phyloP scores from a whole-genome alignment of 2,329 filamentous ascomycete genomes.

The Metarhizium guizhouense region DNA sequence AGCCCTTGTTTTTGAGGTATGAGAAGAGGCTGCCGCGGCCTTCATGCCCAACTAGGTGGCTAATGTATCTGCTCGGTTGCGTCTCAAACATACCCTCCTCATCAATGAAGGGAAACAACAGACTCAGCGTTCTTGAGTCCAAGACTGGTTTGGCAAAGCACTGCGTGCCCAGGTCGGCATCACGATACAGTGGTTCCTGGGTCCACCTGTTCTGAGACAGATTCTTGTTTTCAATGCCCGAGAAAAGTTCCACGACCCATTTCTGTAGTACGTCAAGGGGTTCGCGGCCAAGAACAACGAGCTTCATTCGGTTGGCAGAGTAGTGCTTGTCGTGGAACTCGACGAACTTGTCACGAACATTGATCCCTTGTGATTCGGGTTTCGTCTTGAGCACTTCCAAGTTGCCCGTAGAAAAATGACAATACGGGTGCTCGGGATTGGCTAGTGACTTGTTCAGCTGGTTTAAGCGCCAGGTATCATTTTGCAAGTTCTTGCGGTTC shows the following conservation, averaged over 20 bases:
- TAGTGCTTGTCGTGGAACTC: slow-evolving; percentile 85
- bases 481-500: slow-evolving; percentile 96
- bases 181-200: slow-evolving; percentile 38
- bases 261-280: slow-evolving; percentile 70
- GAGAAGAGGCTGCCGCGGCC: slow-evolving; percentile 87
- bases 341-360: slow-evolving; percentile 85
- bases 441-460: slow-evolving; percentile 85
- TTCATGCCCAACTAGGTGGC: slow-evolving; percentile 85
- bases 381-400: slow-evolving; percentile 76
- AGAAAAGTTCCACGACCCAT: slow-evolving; percentile 80
- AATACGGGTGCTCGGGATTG: slow-evolving; percentile 79
- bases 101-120: slow-evolving; percentile 78
- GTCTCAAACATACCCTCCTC: slow-evolving; percentile 72
- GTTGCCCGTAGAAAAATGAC: slow-evolving; percentile 87
- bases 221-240: slow-evolving; percentile 72
- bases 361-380: slow-evolving; percentile 69
- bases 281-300: slow-evolving; percentile 78
- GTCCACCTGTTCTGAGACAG: slow-evolving; percentile 52
- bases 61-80: slow-evolving; percentile 77
- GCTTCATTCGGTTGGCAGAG: slow-evolving; percentile 88
- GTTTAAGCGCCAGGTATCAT: slow-evolving; percentile 76
- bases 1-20: slow-evolving; percentile 82
- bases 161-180: slow-evolving; percentile 51
- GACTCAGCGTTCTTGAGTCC: slow-evolving; percentile 70
- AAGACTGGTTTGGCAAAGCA: slow-evolving; percentile 88